These are phyloP conservation scores for Tricholoma furcatifolium DNA, from an alignment of 768 basidiomycete species.

Conservation along the genomic window DNA sequence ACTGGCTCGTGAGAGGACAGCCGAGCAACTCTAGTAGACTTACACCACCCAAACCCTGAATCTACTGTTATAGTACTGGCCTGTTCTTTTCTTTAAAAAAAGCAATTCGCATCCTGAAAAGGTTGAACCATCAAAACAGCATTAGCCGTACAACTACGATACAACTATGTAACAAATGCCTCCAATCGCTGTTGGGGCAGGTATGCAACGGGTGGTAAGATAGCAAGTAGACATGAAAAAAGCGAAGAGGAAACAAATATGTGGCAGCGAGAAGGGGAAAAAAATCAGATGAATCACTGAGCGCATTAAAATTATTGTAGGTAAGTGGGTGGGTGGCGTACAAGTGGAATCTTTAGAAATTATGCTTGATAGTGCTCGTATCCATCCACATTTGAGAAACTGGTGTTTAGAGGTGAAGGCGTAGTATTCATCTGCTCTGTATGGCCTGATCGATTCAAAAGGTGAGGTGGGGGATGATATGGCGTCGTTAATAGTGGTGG, in stretches of 20 bases:
- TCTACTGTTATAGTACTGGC: not conserved
- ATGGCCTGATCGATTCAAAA: constrained; percentile 6
- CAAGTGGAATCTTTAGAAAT: not conserved
- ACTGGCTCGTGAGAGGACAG: constrained; percentile 45
- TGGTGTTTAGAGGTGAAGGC: constrained; percentile 17
- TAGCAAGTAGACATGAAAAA: not conserved
- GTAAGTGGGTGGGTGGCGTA: not conserved
- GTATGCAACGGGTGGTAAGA: constrained; percentile 8
- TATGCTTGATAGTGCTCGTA: constrained; percentile 5
- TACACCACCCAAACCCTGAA: no score
- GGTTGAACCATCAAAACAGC: constrained; percentile 20
- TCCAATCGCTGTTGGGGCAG: not conserved
- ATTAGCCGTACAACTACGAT: constrained; percentile 12
- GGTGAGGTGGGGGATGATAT: constrained; percentile 23
- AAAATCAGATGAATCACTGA: not conserved
- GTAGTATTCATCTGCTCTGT: constrained; percentile 3
- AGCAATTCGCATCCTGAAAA: not conserved
- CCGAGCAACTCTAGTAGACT: constrained; percentile 2
- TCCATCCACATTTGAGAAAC: constrained; percentile 10
- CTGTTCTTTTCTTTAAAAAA: not conserved
- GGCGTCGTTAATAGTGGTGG: constrained; percentile 28
- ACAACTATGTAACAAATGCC: constrained; percentile 16
- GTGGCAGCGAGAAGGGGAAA: not conserved
- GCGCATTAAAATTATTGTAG: constrained; percentile 7
- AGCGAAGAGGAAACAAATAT: not conserved